phyloP scores from a whole-genome alignment of 1,284 basidiomycete genomes.

The Salmacisia buchloeana region DNA sequence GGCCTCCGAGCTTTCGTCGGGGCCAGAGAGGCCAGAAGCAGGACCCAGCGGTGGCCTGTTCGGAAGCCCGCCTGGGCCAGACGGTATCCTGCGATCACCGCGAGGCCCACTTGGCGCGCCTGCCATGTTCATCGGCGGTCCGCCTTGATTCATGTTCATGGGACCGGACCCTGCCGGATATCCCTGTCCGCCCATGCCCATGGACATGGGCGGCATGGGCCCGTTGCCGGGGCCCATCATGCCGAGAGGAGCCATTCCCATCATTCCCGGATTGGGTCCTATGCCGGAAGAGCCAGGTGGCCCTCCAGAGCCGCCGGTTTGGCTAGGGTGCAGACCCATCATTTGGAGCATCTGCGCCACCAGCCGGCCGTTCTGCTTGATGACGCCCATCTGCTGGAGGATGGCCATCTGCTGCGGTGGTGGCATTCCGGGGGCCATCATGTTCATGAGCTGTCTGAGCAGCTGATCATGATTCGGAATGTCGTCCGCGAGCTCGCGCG shows the following conservation, averaged over 20 bases:
- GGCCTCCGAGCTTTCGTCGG: too few relatives aligned
- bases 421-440: constrained; percentile 8
- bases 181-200: neutral
- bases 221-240: too few relatives aligned
- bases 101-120: neutral
- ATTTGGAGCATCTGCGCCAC: constrained; percentile 24
- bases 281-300: constrained; percentile 9
- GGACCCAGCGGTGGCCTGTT: neutral
- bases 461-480: neutral
- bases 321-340: constrained; percentile 29
- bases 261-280: constrained; percentile 14
- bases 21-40: neutral
- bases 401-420: neutral
- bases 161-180: too few relatives aligned
- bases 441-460: neutral
- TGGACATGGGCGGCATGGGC: constrained; percentile 26
- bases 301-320: neutral
- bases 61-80: constrained; percentile 10
- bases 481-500: neutral
- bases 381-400: constrained; percentile 3
- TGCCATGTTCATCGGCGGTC: constrained; percentile 2
- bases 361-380: constrained; percentile 14
- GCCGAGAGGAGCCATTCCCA: constrained; percentile 12
- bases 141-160: neutral
- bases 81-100: neutral